These are phyloP conservation scores for Teunomyces cretensis DNA, from an alignment of 805 yeast genomes.

Conservation along the genomic window DNA sequence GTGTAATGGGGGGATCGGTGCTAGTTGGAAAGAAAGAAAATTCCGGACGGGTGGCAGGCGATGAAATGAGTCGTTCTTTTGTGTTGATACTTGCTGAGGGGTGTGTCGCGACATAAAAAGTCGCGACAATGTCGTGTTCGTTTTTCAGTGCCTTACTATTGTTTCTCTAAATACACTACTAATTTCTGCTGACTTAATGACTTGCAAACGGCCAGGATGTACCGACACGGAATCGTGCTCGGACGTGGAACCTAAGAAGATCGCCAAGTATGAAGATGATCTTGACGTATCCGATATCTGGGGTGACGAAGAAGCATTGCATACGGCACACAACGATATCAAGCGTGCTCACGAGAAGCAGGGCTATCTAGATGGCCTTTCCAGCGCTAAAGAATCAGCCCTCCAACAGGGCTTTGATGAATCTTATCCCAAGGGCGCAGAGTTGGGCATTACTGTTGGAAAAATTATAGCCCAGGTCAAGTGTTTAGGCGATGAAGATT, in stretches of 20 bases:
- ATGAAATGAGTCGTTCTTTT: not conserved
- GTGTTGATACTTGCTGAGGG: slow-evolving; percentile 4
- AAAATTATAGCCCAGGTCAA: slow-evolving; percentile 52
- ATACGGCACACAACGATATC: slow-evolving; percentile 29
- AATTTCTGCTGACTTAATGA: not conserved
- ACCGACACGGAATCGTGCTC: slow-evolving; percentile 6
- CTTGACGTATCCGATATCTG: slow-evolving; percentile 26
- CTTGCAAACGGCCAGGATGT: not conserved
- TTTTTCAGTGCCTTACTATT: not conserved
- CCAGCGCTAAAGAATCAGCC: slow-evolving; percentile 63
- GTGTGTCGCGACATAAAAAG: not conserved
- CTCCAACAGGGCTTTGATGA: slow-evolving; percentile 80
- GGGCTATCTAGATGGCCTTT: slow-evolving; percentile 82
- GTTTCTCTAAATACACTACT: not conserved
- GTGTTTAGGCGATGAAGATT: slow-evolving; percentile 18
- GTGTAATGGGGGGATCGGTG: slow-evolving; percentile 3
- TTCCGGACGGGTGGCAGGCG: slow-evolving; percentile 15
- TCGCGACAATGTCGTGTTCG: not conserved
- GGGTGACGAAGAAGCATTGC: slow-evolving; percentile 27
- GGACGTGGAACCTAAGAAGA: not conserved
- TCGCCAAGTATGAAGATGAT: not conserved
- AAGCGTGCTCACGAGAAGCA: slow-evolving; percentile 67
- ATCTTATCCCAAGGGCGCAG: slow-evolving; percentile 76
- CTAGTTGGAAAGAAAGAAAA: not conserved
- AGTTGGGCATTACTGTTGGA: slow-evolving; percentile 67